These are phyloP conservation scores for Anthracocystis panici-leucophaei DNA, from an alignment of 1,284 basidiomycete genomes.

Conservation along the genomic window DNA sequence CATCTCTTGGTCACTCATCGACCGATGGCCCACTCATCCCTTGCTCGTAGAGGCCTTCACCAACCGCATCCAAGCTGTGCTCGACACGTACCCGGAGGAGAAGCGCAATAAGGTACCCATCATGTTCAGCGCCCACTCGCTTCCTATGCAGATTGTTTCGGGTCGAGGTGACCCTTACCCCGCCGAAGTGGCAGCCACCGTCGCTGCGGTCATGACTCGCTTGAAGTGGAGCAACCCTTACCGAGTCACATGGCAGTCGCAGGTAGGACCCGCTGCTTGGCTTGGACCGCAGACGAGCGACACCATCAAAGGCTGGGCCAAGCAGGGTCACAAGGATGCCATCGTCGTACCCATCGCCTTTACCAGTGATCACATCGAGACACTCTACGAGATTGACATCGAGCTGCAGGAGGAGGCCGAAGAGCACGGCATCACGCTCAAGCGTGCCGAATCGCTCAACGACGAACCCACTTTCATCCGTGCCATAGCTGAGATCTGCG, in stretches of 20 bases:
- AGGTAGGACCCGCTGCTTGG: slow-evolving; percentile 97
- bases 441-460: slow-evolving; percentile 94
- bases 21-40: slow-evolving; percentile 95
- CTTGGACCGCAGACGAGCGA: slow-evolving; percentile 96
- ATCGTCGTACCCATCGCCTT: slow-evolving; percentile 96
- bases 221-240: slow-evolving; percentile 73
- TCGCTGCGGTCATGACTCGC: slow-evolving; percentile 63
- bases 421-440: slow-evolving; percentile 89
- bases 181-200: slow-evolving; percentile 93
- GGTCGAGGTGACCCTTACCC: slow-evolving; percentile 94
- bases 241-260: slow-evolving; percentile 96
- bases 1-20: slow-evolving; percentile 96
- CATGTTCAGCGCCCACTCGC: slow-evolving; percentile 96
- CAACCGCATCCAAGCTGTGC: slow-evolving; percentile 84
- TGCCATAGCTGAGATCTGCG: slow-evolving; percentile 92
- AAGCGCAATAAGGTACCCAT: slow-evolving; percentile 81
- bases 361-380: slow-evolving; percentile 99
- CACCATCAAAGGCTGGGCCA: slow-evolving; percentile 90
- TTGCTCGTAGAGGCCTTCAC: slow-evolving; percentile 94
- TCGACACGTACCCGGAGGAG: slow-evolving; percentile 81
- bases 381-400: slow-evolving; percentile 93
- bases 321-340: slow-evolving; percentile 86
- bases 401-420: slow-evolving; percentile 85
- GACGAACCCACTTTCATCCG: slow-evolving; percentile 96
- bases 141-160: slow-evolving; percentile 78